Conservation (phyloP, 257 asterid genomes). For the Henckelia pumila region DNA sequence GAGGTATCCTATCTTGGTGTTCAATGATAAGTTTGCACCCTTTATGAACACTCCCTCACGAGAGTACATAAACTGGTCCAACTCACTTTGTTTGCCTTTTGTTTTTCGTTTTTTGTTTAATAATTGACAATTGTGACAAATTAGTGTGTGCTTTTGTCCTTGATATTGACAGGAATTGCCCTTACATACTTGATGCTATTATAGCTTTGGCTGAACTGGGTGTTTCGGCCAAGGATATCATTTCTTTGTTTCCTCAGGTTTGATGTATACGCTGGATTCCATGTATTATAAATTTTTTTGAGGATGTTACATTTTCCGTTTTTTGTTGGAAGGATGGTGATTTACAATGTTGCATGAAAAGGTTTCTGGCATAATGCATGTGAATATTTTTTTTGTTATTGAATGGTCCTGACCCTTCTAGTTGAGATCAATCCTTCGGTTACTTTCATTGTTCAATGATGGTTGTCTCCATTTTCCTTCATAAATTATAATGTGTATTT, state of each 20-base stretch:
- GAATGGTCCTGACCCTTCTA: constrained; percentile 15
- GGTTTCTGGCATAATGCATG: constrained; percentile 13
- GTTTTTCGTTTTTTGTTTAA: background rate
- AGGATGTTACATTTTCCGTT: constrained; percentile 11
- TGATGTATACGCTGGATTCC: constrained; percentile 21
- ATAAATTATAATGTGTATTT: constrained; percentile 3
- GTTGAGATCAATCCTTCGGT: constrained; percentile 17
- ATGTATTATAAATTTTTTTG: background rate
- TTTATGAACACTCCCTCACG: constrained; percentile 17
- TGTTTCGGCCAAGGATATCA: constrained; percentile 73
- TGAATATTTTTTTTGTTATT: constrained; percentile 7
- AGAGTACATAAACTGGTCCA: no score
- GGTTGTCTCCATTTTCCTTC: constrained; percentile 11
- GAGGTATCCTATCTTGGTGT: constrained; percentile 53
- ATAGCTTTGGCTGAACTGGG: constrained; percentile 93
- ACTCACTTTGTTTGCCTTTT: constrained; percentile 10
- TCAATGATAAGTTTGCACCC: constrained; percentile 18
- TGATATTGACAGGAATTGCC: constrained; percentile 64
- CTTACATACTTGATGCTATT: constrained; percentile 82
- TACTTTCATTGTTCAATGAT: constrained; percentile 15
- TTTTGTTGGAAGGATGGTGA: constrained; percentile 20
- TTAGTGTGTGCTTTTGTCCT: constrained; percentile 13
- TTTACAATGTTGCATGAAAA: constrained; percentile 2
- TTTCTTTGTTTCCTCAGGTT: constrained; percentile 83
- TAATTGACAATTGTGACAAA: constrained; percentile 15